These are phyloP conservation scores for Aspergillus ustus DNA, from an alignment of 2,329 filamentous ascomycete species.

Conservation along the genomic window DNA sequence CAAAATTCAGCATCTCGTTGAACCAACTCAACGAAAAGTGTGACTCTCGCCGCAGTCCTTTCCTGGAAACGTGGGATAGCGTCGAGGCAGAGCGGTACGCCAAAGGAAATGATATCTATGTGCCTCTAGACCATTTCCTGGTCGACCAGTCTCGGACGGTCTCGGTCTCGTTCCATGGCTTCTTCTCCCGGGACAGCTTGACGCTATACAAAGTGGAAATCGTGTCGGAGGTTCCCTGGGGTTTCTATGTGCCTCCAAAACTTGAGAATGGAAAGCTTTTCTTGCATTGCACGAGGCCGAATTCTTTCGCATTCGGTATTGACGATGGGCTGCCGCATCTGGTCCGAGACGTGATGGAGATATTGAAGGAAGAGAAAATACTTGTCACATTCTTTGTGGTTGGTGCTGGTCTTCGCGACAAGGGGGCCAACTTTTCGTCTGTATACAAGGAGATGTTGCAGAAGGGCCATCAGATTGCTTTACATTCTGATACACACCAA, in stretches of 20 bases:
- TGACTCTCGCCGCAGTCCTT: constrained; percentile 60
- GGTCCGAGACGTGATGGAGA: constrained; percentile 64
- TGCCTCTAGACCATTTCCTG: constrained; percentile 69
- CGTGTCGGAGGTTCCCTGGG: constrained; percentile 57
- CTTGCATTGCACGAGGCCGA: constrained; percentile 68
- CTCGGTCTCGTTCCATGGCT: constrained; percentile 67
- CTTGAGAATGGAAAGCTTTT: constrained; percentile 64
- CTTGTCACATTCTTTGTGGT: constrained; percentile 75
- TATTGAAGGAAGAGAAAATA: constrained; percentile 64
- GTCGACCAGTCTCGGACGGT: constrained; percentile 61
- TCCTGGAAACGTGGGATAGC: constrained; percentile 70
- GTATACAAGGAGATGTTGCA: constrained; percentile 67
- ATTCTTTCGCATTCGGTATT: constrained; percentile 74
- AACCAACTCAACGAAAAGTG: constrained; percentile 70
- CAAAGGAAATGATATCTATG: constrained; percentile 62
- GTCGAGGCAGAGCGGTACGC: constrained; percentile 67
- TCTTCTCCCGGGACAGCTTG: constrained; percentile 58
- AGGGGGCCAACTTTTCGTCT: constrained; percentile 63
- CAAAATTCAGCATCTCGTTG: constrained; percentile 66
- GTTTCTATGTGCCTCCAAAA: constrained; percentile 61
- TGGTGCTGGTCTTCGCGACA: constrained; percentile 64
- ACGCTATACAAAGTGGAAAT: constrained; percentile 66
- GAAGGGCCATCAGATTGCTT: constrained; percentile 69
- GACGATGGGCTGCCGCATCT: constrained; percentile 68
- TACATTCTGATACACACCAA: constrained; percentile 73